A percentile compares a stretch with the other conserved stretches of the same genome.
Conservation (phyloP, 768 basidiomycete genomes). For the Podaxis sp. region DNA sequence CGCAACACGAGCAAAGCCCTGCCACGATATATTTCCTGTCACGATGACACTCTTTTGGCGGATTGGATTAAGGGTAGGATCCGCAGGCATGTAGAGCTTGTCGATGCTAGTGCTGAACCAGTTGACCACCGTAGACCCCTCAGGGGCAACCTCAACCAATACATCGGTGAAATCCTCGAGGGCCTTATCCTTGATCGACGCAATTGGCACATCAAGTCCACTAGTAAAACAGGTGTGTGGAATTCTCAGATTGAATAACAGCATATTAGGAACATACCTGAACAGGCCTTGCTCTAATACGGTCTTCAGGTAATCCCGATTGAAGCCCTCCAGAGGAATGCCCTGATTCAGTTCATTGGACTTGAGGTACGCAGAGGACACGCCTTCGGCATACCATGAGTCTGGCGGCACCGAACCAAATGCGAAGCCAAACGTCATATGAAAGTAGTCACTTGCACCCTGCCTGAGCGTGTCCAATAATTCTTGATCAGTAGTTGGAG, state of each 20-base stretch:
- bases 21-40: no score
- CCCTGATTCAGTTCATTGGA: not conserved
- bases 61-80: not conserved
- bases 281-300: not conserved
- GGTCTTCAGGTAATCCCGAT: not conserved
- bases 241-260: not conserved
- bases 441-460: no score
- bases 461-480: no score
- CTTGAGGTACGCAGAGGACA: not conserved
- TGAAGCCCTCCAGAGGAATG: not conserved
- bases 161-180: not conserved
- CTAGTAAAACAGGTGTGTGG: not conserved
- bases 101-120: not conserved
- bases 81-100: not conserved
- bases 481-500: not conserved
- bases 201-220: not conserved
- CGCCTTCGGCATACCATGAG: not conserved
- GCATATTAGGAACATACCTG: not conserved
- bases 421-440: not conserved
- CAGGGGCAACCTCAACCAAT: no score
- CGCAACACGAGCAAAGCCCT: no score
- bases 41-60: not conserved
- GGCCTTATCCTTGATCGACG: not conserved
- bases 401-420: not conserved
- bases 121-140: no score